Evolutionary conservation across 495 filamentous ascomycete species (phyloP).

Genomic region (Extremus antarcticus): DNA sequence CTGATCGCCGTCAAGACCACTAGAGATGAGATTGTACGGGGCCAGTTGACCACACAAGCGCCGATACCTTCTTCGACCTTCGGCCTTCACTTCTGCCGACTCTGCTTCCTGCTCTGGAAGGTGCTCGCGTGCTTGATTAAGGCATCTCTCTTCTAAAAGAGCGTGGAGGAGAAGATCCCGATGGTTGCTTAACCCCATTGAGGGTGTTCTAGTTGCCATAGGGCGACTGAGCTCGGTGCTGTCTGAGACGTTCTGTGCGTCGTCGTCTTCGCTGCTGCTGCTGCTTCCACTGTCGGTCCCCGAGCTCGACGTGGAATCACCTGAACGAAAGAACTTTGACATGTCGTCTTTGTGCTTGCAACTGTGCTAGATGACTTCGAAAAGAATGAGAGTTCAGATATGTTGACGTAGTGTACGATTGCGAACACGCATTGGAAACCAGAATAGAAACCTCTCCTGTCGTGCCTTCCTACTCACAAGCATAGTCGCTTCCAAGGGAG

Average conservation of each 20-base stretch:
- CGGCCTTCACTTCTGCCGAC: not conserved
- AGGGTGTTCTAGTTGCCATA: not conserved
- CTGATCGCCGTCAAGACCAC: conserved; percentile 3
- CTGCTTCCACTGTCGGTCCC: too few relatives aligned
- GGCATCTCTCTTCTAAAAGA: conserved; percentile 11
- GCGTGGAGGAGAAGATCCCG: conserved; percentile 7
- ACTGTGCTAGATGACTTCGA: too few relatives aligned
- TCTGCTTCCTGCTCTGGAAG: not conserved
- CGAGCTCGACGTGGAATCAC: conserved; percentile 1
- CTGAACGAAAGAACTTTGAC: conserved; percentile 16
- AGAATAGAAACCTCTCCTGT: not conserved
- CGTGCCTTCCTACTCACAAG: not conserved
- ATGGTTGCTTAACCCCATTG: not conserved
- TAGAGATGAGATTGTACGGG: conserved; percentile 1
- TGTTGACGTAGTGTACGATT: too few relatives aligned
- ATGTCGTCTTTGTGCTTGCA: conserved; percentile 1
- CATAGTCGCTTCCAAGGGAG: too few relatives aligned
- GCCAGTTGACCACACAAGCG: conserved; percentile 2
- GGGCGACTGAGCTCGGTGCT: not conserved
- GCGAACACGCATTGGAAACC: too few relatives aligned
- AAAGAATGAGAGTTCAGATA: too few relatives aligned
- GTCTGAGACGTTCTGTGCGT: not conserved
- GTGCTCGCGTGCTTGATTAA: conserved; percentile 4
- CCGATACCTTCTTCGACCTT: conserved; percentile 4
- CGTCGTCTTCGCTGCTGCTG: not conserved